A percentile compares a stretch with the other conserved stretches of the same genome.
These are phyloP conservation scores for Drechslerella stenobrocha DNA, from an alignment of 2,329 filamentous ascomycete genomes.

Conservation along the genomic window DNA sequence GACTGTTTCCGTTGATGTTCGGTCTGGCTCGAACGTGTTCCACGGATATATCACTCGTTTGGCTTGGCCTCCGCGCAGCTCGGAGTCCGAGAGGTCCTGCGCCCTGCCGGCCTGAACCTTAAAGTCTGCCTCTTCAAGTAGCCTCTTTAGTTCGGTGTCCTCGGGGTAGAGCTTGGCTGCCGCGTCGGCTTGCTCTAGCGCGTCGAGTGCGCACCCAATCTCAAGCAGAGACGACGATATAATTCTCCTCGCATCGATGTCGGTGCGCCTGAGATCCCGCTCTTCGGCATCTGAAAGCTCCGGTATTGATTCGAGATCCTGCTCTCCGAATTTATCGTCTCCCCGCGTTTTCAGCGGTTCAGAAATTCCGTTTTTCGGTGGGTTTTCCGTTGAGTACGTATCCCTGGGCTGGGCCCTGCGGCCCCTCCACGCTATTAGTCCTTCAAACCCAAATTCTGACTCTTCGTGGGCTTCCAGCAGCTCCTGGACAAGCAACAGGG, in stretches of 20 bases:
- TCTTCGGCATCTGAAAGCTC: constrained; percentile 54
- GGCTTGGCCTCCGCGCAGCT: constrained; percentile 32
- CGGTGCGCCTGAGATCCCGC: constrained; percentile 55
- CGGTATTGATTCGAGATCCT: constrained; percentile 54
- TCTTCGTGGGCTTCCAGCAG: constrained; percentile 78
- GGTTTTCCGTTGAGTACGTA: constrained; percentile 18
- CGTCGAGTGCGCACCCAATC: constrained; percentile 43
- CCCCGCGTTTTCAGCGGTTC: constrained; percentile 54
- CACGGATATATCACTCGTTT: constrained; percentile 64
- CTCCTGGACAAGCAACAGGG: constrained; percentile 83
- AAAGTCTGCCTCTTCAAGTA: constrained; percentile 47
- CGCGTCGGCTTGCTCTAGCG: constrained; percentile 28
- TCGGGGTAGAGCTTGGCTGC: constrained; percentile 55
- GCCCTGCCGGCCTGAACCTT: constrained; percentile 11
- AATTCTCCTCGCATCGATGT: constrained; percentile 53
- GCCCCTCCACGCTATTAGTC: constrained; percentile 36
- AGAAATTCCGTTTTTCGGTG: constrained; percentile 21
- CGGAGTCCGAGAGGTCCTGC: constrained; percentile 20
- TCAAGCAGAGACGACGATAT: constrained; percentile 30
- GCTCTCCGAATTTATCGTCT: constrained; percentile 58
- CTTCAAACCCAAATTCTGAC: constrained; percentile 61
- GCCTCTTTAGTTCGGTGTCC: constrained; percentile 55
- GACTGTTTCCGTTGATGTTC: constrained; percentile 70
- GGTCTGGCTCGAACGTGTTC: constrained; percentile 70
- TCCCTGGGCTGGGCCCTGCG: constrained; percentile 23